Percentiles rank a stretch among this genome's conserved stretches.
These are phyloP conservation scores for Yamadazyma sp. DNA, from an alignment of 1,139 yeast species.

Conservation along the genomic window DNA sequence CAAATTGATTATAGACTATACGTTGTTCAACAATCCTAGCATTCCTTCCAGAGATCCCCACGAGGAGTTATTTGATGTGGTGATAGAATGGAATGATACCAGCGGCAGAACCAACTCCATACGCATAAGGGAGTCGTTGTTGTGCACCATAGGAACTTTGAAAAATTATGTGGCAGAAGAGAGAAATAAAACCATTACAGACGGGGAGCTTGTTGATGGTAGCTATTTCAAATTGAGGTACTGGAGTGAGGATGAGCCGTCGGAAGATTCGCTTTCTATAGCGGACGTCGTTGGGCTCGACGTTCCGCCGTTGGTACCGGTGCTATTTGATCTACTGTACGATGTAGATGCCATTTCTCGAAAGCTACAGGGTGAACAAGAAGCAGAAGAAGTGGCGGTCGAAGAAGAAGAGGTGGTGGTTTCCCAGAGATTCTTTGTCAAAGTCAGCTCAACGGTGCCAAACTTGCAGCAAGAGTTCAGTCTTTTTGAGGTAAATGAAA, in stretches of 20 bases:
- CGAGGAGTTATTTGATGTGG: conserved; percentile 24
- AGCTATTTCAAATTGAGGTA: conserved; percentile 14
- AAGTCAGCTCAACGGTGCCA: conserved; percentile 18
- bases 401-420: too few relatives aligned
- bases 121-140: conserved; percentile 22
- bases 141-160: conserved; percentile 22
- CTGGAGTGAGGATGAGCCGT: conserved; percentile 13
- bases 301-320: conserved; percentile 27
- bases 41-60: conserved; percentile 26
- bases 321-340: conserved; percentile 18
- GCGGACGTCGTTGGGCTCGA: conserved; percentile 26
- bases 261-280: conserved; percentile 16
- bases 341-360: conserved; percentile 4
- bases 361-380: background rate
- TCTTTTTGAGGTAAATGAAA: conserved; percentile 24
- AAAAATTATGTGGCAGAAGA: conserved; percentile 22
- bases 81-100: conserved; percentile 18
- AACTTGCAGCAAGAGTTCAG: conserved; percentile 22
- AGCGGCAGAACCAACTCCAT: conserved; percentile 13
- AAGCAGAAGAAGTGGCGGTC: background rate
- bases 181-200: conserved; percentile 11
- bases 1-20: conserved; percentile 24
- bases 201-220: conserved; percentile 13
- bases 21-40: conserved; percentile 17
- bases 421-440: conserved; percentile 11